Evolutionary conservation across 345 rosid genomes (phyloP).

Genomic region (Populus nigra): DNA sequence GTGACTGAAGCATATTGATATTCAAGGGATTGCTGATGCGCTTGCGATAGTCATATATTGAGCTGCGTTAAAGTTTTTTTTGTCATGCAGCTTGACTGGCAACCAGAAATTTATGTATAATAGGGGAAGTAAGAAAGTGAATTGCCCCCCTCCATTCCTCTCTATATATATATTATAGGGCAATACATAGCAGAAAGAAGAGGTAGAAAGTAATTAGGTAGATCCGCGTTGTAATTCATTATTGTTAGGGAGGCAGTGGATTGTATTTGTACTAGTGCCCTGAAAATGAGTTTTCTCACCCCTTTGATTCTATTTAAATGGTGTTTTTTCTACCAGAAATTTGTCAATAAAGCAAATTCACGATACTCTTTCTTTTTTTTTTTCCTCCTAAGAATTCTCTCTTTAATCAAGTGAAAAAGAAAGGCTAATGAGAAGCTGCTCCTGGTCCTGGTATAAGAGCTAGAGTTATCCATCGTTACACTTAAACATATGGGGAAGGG

Average conservation of each 20-base stretch:
- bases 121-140: background rate
- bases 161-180: background rate
- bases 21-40: background rate
- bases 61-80: slow-evolving; percentile 28
- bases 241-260: slow-evolving; percentile 10
- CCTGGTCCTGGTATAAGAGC: no score
- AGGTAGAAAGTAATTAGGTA: slow-evolving; percentile 14
- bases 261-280: background rate
- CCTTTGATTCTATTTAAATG: background rate
- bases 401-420: background rate
- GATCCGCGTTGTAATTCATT: slow-evolving; percentile 11
- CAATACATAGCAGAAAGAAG: background rate
- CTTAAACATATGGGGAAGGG: background rate
- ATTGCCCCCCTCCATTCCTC: background rate
- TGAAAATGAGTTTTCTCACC: background rate
- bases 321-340: background rate
- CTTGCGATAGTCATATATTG: slow-evolving; percentile 4
- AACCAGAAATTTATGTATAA: slow-evolving; percentile 1
- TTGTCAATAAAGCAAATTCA: slow-evolving; percentile 8
- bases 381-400: background rate
- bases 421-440: background rate
- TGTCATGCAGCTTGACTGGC: slow-evolving; percentile 16
- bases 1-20: slow-evolving; percentile 40
- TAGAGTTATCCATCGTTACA: no score
- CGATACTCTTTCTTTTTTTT: no score